A percentile compares a stretch with the other conserved stretches of the same genome.
phyloP scores from a whole-genome alignment of 2,329 filamentous ascomycete genomes.

The Dactylellina haptotyla region DNA sequence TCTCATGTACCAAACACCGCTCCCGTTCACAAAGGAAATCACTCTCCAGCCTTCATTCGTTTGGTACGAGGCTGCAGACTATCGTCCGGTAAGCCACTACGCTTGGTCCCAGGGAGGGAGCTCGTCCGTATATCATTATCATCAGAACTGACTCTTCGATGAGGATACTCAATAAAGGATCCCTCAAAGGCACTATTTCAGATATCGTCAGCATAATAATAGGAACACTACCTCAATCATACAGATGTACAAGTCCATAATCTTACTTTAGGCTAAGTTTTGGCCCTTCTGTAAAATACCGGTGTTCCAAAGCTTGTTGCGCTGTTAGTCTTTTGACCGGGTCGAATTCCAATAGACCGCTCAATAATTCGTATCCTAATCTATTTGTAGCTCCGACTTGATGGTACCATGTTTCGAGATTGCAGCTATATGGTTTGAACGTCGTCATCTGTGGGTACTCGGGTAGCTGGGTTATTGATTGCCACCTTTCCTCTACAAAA shows the following conservation, averaged over 20 bases:
- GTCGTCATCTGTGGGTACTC: constrained; percentile 78
- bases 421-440: constrained; percentile 63
- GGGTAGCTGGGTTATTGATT: constrained; percentile 82
- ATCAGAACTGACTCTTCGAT: constrained; percentile 88
- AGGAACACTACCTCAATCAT: background rate
- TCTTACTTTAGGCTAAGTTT: constrained; percentile 78
- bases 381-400: constrained; percentile 64
- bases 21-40: background rate
- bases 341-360: constrained; percentile 89
- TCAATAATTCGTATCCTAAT: constrained; percentile 84
- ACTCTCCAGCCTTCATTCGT: constrained; percentile 68
- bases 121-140: constrained; percentile 94
- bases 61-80: constrained; percentile 72
- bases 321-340: constrained; percentile 88
- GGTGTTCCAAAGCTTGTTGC: constrained; percentile 85
- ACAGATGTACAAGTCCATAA: background rate
- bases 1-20: background rate
- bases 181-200: constrained; percentile 74
- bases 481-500: constrained; percentile 78
- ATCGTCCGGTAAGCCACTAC: constrained; percentile 86
- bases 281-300: constrained; percentile 80
- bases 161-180: constrained; percentile 85
- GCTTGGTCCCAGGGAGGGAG: constrained; percentile 88
- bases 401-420: constrained; percentile 64
- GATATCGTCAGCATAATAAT: background rate